A percentile compares a stretch with the other conserved stretches of the same genome.
phyloP scores from a whole-genome alignment of 805 yeast species.

The Starmera dryadoides region DNA sequence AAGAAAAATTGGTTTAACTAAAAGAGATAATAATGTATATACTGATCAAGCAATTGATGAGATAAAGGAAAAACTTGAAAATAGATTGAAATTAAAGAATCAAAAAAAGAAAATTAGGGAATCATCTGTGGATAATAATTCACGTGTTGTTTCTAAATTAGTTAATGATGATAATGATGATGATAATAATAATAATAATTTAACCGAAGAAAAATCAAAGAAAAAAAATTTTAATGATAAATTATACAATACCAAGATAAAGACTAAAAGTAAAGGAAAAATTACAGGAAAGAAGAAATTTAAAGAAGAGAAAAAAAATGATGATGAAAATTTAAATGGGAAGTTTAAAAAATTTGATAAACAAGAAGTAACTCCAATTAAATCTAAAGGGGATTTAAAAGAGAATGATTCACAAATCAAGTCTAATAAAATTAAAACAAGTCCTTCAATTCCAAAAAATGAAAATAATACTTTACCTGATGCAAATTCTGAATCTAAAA shows the following conservation, averaged over 20 bases:
- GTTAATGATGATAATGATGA: not conserved
- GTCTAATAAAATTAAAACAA: too few species aligned
- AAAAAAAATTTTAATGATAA: not conserved
- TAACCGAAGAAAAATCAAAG: not conserved
- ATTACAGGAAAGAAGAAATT: not conserved
- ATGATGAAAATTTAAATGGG: not conserved
- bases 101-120: conserved; percentile 8
- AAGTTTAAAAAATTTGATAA: too few species aligned
- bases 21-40: not conserved
- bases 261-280: not conserved
- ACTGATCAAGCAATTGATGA: conserved; percentile 4
- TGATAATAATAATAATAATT: not conserved
- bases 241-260: too few species aligned
- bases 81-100: conserved; percentile 12
- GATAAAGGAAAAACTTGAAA: conserved; percentile 9
- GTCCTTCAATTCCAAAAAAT: not conserved
- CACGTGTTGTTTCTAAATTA: conserved; percentile 7
- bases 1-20: not conserved
- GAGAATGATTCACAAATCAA: too few species aligned
- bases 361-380: too few species aligned
- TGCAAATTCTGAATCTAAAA: not conserved
- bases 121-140: not conserved
- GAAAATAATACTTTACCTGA: not conserved
- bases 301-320: not conserved
- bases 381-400: too few species aligned